These are phyloP conservation scores for Aspergillus taichungensis DNA, from an alignment of 495 filamentous ascomycete species.

Conservation along the genomic window DNA sequence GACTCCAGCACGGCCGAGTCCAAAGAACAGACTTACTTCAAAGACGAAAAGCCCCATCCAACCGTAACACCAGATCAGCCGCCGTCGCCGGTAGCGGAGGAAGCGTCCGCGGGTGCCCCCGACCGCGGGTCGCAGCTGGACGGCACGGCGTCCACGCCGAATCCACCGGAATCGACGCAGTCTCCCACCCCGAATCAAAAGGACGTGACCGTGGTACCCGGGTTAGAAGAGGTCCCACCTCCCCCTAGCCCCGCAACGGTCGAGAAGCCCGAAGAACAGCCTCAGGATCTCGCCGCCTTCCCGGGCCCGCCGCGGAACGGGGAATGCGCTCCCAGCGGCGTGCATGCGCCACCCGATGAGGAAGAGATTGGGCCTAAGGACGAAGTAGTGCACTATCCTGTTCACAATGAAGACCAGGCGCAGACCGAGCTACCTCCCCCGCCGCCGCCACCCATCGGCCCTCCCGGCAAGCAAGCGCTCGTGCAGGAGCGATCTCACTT, in stretches of 20 bases:
- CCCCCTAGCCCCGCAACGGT: too few relatives aligned
- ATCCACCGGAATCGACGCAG: background rate
- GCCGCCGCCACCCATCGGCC: conserved; percentile 40
- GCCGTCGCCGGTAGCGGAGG: conserved; percentile 26
- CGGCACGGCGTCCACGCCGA: conserved; percentile 10
- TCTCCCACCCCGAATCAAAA: background rate
- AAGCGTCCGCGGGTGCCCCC: conserved; percentile 9
- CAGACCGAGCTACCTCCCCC: conserved; percentile 47
- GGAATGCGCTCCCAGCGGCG: conserved; percentile 4
- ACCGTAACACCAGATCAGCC: conserved; percentile 27
- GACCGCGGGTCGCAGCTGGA: conserved; percentile 17
- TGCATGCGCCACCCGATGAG: conserved; percentile 6
- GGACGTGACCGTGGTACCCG: too few relatives aligned
- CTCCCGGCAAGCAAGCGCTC: conserved; percentile 24
- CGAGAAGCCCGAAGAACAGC: conserved; percentile 7
- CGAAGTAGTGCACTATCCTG: conserved; percentile 6
- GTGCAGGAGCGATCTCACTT: conserved; percentile 47
- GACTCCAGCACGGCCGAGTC: conserved; percentile 49
- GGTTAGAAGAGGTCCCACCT: too few relatives aligned
- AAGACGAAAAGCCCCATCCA: conserved; percentile 43
- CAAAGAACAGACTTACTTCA: conserved; percentile 37
- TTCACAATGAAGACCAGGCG: conserved; percentile 24
- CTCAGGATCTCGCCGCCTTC: background rate
- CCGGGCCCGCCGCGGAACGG: conserved; percentile 3
- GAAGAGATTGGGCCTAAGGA: conserved; percentile 11